Conservation (phyloP, 345 rosid genomes). For the Gossypium longicalyx region DNA sequence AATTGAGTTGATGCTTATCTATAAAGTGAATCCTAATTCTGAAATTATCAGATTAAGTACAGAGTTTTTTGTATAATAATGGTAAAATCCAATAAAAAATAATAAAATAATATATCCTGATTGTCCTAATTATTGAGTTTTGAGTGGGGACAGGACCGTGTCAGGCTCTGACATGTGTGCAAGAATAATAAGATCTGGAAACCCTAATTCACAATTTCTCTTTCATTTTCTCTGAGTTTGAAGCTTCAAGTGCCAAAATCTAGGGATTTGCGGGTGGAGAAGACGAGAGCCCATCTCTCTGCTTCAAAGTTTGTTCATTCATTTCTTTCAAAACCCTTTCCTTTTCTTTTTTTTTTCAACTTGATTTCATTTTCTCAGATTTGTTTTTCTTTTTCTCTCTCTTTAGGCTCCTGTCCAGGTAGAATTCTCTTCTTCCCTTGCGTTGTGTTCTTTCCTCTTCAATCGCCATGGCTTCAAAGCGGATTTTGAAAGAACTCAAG, state of each 20-base stretch:
- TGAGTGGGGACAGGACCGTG: not conserved
- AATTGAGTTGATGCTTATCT: too few species aligned
- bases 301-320: not conserved
- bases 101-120: too few species aligned
- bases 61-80: too few species aligned
- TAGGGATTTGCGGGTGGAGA: slow-evolving; percentile 6
- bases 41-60: too few species aligned
- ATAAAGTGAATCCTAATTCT: too few species aligned
- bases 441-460: not conserved
- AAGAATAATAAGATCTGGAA: not conserved
- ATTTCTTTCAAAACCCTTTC: not conserved
- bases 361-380: not conserved
- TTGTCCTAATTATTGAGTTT: too few species aligned
- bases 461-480: slow-evolving; percentile 40
- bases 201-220: not conserved
- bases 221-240: not conserved
- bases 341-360: slow-evolving; percentile 8
- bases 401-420: not conserved
- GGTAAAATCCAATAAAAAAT: too few species aligned
- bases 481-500: slow-evolving; percentile 46
- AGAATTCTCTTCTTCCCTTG: not conserved
- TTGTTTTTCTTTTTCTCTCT: not conserved
- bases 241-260: slow-evolving; percentile 13
- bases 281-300: not conserved
- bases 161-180: not conserved